Evolutionary conservation across 805 yeast genomes (phyloP).

Genomic region (Hanseniaspora meyeri): DNA sequence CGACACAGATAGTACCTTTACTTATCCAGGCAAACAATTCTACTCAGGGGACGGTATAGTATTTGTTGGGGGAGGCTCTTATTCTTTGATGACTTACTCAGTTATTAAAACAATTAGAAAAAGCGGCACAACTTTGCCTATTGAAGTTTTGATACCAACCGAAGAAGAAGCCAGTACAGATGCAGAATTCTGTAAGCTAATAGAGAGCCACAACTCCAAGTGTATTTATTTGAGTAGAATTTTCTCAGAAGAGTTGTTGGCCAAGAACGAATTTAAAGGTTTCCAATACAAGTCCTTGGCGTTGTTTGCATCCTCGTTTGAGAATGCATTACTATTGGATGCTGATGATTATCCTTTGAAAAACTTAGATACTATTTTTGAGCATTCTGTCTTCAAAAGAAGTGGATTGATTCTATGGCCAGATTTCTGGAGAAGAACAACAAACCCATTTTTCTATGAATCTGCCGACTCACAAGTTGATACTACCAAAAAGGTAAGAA

Average conservation of each 20-base stretch:
- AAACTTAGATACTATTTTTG: constrained; percentile 36
- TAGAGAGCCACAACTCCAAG: constrained; percentile 39
- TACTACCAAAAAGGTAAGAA: constrained; percentile 27
- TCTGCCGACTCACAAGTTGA: constrained; percentile 35
- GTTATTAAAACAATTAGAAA: constrained; percentile 52
- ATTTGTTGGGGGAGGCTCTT: constrained; percentile 70
- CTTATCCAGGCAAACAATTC: constrained; percentile 15
- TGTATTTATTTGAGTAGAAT: constrained; percentile 45
- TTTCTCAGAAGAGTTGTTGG: constrained; percentile 36
- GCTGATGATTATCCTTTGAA: constrained; percentile 54
- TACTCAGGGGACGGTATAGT: constrained; percentile 36
- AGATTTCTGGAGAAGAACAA: constrained; percentile 61
- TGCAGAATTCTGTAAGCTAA: constrained; percentile 44
- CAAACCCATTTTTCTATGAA: constrained; percentile 47
- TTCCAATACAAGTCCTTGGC: constrained; percentile 68
- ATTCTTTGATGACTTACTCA: constrained; percentile 56
- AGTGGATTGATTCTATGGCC: constrained; percentile 60
- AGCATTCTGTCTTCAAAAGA: constrained; percentile 33
- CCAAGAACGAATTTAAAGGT: constrained; percentile 33
- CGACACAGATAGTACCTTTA: neutral
- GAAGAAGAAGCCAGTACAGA: constrained; percentile 59
- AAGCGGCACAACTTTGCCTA: constrained; percentile 50
- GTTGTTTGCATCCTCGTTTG: constrained; percentile 60
- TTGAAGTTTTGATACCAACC: constrained; percentile 61
- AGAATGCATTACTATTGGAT: constrained; percentile 60